These are phyloP conservation scores for Panus rudis DNA, from an alignment of 768 basidiomycete genomes.

Conservation along the genomic window DNA sequence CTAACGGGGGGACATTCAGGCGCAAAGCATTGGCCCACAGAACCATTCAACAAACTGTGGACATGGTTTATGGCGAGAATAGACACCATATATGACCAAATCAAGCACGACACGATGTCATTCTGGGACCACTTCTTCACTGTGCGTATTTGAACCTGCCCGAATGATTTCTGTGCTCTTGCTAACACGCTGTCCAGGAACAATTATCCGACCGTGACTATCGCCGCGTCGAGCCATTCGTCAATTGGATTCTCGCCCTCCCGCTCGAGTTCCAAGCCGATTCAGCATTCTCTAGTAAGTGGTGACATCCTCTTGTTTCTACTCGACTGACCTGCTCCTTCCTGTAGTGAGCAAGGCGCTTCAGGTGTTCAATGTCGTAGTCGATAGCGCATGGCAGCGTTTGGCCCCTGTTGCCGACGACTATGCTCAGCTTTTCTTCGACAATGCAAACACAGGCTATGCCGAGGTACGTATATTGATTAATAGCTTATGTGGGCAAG, in stretches of 20 bases:
- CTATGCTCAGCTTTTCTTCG: conserved; percentile 64
- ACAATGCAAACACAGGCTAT: conserved; percentile 74
- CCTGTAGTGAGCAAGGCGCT: conserved; percentile 69
- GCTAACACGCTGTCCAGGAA: too few relatives aligned
- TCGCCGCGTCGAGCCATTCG: conserved; percentile 61
- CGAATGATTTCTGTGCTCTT: too few relatives aligned
- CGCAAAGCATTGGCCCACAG: conserved; percentile 76
- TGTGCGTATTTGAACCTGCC: conserved; percentile 31
- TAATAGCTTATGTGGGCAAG: neutral
- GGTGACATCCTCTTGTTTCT: neutral
- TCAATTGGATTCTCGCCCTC: conserved; percentile 71
- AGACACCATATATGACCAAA: conserved; percentile 57
- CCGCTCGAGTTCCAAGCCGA: conserved; percentile 79
- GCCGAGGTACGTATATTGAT: conserved; percentile 53
- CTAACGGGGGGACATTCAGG: conserved; percentile 37
- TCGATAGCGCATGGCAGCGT: conserved; percentile 58
- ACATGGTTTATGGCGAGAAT: conserved; percentile 60
- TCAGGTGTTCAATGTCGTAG: conserved; percentile 55
- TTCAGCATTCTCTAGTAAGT: conserved; percentile 81
- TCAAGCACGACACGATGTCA: conserved; percentile 77
- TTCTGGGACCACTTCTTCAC: conserved; percentile 70
- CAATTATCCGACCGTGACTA: conserved; percentile 68
- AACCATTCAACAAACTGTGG: conserved; percentile 54
- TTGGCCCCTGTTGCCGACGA: conserved; percentile 62
- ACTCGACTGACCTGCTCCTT: conserved; percentile 6